Base-by-base conservation (phyloP, 1,284 basidiomycete genomes). In the Irpex rosettiformis region DNA sequence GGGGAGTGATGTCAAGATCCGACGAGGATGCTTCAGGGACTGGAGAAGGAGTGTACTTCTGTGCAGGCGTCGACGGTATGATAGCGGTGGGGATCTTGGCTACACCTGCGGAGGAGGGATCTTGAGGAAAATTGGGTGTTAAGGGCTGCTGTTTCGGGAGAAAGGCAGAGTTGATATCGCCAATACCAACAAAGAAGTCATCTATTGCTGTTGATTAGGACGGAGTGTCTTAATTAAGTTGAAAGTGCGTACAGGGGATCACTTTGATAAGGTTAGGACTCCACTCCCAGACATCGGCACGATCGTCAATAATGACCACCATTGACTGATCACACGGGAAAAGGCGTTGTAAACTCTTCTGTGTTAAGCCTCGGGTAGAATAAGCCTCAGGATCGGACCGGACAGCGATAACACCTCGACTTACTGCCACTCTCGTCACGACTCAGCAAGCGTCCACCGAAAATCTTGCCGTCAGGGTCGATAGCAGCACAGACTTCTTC, bases 301-400 rank as follows among this genome's bases (percentile, higher is more conserved):
- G 86, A 75, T 99, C 96, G 73, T 99, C 96, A 62, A 99, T 99
- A 68, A 99, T 93, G 62, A 98, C 96, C 1, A 98, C 96, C 96
- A 98, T 99, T 53, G 93, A 95, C 47, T 94, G 95, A 74, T 98
- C 96, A 57, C 91, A 93, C 1, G 96, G 96, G 69, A 99, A 99
- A 42, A 99, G 75, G 25, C 96, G 81, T 67, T 91, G 86, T 22
- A 99, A 75, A 67, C 88, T 94, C 76, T 99, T 99, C 70, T 94
- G 89, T 2, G 93, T 93, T 63, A 96, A 76, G 72, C 92, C 91
- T 84, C 54, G 57, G 24, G 21, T 11, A n/a, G 10, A 27, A 25
- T n/a, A 45, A 37, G 57, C 52, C 42, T 11, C 8, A 18, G 18
- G 48, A 16, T 27, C 22, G 22, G 24, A 25, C 22, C 21, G 48